These are phyloP conservation scores for Podila epigama DNA, from an alignment of 192 early-diverging fungal species.

Conservation along the genomic window DNA sequence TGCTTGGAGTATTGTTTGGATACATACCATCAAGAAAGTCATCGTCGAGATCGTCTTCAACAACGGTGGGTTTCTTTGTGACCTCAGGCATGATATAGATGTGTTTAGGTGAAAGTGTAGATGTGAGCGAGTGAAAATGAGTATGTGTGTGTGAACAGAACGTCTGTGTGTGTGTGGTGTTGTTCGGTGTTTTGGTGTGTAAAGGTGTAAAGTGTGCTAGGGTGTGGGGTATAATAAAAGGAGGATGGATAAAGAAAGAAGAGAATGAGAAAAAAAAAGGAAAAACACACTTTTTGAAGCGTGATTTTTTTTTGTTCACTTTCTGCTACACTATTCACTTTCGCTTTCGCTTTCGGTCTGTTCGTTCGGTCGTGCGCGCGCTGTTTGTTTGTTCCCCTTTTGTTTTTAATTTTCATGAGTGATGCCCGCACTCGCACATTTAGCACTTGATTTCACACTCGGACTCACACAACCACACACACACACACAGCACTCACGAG, in stretches of 20 bases:
- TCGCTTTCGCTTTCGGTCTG: not conserved
- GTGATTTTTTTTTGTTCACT: not conserved
- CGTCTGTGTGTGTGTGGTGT: not conserved
- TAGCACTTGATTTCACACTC: no score
- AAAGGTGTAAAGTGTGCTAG: not conserved
- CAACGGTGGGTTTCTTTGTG: constrained; percentile 43
- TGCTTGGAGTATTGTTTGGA: no score
- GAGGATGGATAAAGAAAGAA: not conserved
- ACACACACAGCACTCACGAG: no score
- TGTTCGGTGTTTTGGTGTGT: not conserved
- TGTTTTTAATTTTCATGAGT: no score
- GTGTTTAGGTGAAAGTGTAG: constrained; percentile 12
- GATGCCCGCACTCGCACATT: no score
- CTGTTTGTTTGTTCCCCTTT: no score
- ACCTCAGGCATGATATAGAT: constrained; percentile 40
- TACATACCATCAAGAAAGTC: constrained; percentile 47
- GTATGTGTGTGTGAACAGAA: not conserved
- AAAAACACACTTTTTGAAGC: not conserved
- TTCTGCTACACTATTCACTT: not conserved
- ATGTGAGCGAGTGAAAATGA: not conserved
- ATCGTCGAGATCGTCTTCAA: constrained; percentile 50
- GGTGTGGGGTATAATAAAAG: not conserved
- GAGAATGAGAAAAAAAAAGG: not conserved
- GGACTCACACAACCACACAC: no score
- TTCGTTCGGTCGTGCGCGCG: no score